Base-by-base conservation (phyloP, 495 filamentous ascomycete genomes). In the Immersiella caudata region DNA sequence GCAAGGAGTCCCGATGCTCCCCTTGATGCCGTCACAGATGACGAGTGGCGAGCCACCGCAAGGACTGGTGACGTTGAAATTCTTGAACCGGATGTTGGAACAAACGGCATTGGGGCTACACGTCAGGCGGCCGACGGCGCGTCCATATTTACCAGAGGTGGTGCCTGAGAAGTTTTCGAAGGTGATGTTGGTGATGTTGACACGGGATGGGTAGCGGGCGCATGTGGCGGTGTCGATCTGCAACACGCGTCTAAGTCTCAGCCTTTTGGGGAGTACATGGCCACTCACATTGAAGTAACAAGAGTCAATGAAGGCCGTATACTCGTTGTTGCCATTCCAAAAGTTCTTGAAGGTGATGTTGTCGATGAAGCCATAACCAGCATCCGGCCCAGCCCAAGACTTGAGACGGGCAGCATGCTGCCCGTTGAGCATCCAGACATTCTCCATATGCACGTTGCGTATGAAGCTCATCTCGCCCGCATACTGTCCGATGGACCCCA, bases 311-410 rank as follows among this genome's bases (percentile, higher is more conserved):
- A 85, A 82, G 14, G 85, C 75, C 0, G 85, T 79, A 55, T 80
- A 74, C 60, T 86, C 85, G 29, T 83, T 85, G 67, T 87, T 86
- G 58, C 80, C 83, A 22, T 86, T 76, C 66, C 78, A 82, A 66
- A 88, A 82, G 73, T 87, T 80, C 65, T 82, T 81, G 73, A 85
- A 88, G 1, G 86, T 87, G 69, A 87, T 79, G 67, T 88, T 87
- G 68, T 83, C 81, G 68, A 87, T 83, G 35, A 81, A 84, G 16
- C 86, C 85, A 62, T 87, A 87, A 0, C 86, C 85, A 4, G 83
- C 81, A 56, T 80, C 73, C 1, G 75, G 70, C 1, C 86, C 85
- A 0, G 80, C 81, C 86, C 86, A 88, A 0, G 80, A 77, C 74
- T 88, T 88, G 51, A 88, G 78, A 11, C 84, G 79, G 2, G 85